Evolutionary conservation across 2,329 filamentous ascomycete species (phyloP).

Genomic region (Fusarium poae): DNA sequence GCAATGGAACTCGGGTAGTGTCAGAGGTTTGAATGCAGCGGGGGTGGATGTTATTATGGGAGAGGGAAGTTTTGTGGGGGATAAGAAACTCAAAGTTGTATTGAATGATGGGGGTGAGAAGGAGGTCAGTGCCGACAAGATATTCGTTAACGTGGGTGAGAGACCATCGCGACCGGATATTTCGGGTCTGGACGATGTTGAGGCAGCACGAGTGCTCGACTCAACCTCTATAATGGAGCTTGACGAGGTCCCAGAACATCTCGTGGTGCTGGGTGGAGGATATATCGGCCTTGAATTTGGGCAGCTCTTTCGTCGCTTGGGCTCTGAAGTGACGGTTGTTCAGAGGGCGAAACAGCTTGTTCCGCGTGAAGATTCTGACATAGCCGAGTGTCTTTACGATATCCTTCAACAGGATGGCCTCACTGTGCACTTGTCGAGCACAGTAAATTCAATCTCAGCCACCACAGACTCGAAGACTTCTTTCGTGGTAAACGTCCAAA

Average conservation of each 20-base stretch:
- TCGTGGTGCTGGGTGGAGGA: constrained; percentile 66
- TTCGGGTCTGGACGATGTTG: constrained; percentile 54
- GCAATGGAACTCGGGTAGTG: constrained; percentile 62
- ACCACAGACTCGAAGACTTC: constrained; percentile 20
- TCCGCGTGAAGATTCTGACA: constrained; percentile 62
- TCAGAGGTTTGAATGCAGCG: constrained; percentile 56
- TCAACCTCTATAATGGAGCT: constrained; percentile 64
- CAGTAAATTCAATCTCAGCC: constrained; percentile 48
- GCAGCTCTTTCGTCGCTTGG: constrained; percentile 64
- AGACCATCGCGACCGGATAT: constrained; percentile 56
- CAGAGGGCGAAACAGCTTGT: constrained; percentile 60
- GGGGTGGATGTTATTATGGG: constrained; percentile 62
- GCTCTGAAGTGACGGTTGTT: constrained; percentile 62
- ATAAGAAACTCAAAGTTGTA: constrained; percentile 55
- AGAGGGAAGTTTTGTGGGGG: constrained; percentile 58
- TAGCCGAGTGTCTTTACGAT: constrained; percentile 57
- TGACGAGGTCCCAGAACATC: constrained; percentile 59
- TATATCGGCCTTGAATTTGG: constrained; percentile 67
- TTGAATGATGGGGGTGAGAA: constrained; percentile 51
- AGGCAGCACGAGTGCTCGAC: constrained; percentile 56
- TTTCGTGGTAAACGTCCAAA: constrained; percentile 39
- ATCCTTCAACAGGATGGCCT: constrained; percentile 63
- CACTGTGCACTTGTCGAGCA: constrained; percentile 56
- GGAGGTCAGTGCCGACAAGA: constrained; percentile 54
- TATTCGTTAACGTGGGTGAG: constrained; percentile 64